Base-by-base conservation (phyloP, 1,139 yeast species). In the Kodamaea ohmeri region DNA sequence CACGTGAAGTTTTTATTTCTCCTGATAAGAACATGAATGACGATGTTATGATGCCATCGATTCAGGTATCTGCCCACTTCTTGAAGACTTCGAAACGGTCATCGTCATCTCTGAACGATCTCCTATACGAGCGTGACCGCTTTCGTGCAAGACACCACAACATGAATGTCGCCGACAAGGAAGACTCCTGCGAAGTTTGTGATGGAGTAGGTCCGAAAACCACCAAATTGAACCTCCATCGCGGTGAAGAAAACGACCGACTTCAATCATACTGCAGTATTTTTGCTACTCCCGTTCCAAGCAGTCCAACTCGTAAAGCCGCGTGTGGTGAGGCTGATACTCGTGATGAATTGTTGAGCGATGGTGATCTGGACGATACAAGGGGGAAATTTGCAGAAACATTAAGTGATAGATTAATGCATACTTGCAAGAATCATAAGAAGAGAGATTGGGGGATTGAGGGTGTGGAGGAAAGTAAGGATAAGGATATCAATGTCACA, bases 51-150 rank as follows among this genome's bases (percentile, higher is more conserved):
- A 27, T 26, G 18, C 33, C 33, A 12, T 30, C 37, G 12, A 35
- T 35, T 30, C 38, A 29, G 34, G 30, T 29, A 19, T 14, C 33
- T 19, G 34, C 38, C 25, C 38, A 29, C 33, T 30, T 35, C 25
- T 16, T 22, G 3, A 35, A 35, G 16, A 20, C 38, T 4, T 13
- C 34, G 27, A 71, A 71, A 45, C 48, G 77, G 22, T 61, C 74
- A 1, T 61, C 68, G 1, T 68, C 74, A 2, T 50, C 70, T 5
- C 70, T 76, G 8, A 69, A 68, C 43, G 76, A 70, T 46, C 52
- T 61, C 26, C 31, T 64, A 9, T 66, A 66, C 47, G 76, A 71
- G 46, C 49, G 76, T 32, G 76, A 70, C 43, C 51, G 76, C 29
- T 70, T 70, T 42, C 50, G 71, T 35, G 73, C 75, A 6, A 50